Base-by-base conservation (phyloP, 495 filamentous ascomycete species). In the Talaromyces borbonicus region DNA sequence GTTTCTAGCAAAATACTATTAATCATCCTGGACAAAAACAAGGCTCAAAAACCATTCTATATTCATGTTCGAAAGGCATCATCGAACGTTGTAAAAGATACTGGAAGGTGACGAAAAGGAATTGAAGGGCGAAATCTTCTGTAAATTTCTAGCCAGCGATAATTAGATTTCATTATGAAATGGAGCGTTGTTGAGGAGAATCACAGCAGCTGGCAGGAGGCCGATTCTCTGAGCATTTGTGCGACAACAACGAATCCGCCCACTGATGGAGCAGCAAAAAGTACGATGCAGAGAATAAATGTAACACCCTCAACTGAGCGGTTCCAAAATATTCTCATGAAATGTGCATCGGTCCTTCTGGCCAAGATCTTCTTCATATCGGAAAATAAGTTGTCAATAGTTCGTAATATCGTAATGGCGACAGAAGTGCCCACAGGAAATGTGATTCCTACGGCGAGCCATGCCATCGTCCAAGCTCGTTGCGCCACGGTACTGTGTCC, bases 401-500 rank as follows among this genome's bases (percentile, higher is more conserved):
- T 14, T 11, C 18, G 22, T 1, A 16, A 7, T 8, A 46, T 1
- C 1, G 33, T 8, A 9, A 14, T 6, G 6, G 43, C 15, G 4
- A 33, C 7, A 19, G 12, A 24, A 12, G 43, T 25, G 11, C 23
- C 15, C 14, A 31, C 0, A 6, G 43, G 26, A 5, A 31, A 2
- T 6, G 8, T 29, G 31, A 61, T 57, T 2, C 60, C 60, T 0
- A 55, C 36, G 4, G 55, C 52, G 18, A 68, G 25, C 66, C 65
- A 68, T 2, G 47, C 48, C 56, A 68, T 62, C 47, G 56, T 68
- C 51, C 66, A 68, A 7, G 50, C 46, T 11, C 61, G 50, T 47
- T 68, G 65, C 11, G 48, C 36, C 1, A 24, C 11, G 6, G 61
- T 65, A 29, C 61, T 67, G 9, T 49, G 14, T 14, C 48, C 50